Percentiles rank a stretch among this genome's conserved stretches.
These are phyloP conservation scores for Suillus cothurnatus DNA, from an alignment of 768 basidiomycete genomes.

Conservation along the genomic window DNA sequence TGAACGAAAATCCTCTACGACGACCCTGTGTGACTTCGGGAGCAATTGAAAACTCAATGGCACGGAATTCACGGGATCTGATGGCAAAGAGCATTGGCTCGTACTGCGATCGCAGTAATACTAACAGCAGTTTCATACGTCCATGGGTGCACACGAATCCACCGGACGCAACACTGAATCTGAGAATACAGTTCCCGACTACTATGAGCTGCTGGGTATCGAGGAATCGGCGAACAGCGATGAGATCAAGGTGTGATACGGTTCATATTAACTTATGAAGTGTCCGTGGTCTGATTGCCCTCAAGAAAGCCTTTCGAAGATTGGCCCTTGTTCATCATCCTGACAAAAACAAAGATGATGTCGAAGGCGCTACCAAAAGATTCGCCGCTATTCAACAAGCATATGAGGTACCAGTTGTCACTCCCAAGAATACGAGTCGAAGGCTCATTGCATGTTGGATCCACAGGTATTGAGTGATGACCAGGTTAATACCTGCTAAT, in stretches of 20 bases:
- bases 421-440: neutral
- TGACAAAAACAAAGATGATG: conserved; percentile 82
- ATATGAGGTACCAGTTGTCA: conserved; percentile 69
- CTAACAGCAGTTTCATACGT: neutral
- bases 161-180: conserved; percentile 38
- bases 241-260: conserved; percentile 75
- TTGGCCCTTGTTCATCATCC: conserved; percentile 86
- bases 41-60: neutral
- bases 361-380: conserved; percentile 83
- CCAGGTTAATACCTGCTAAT: conserved; percentile 59
- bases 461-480: conserved; percentile 88
- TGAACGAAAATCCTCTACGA: neutral
- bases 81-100: neutral
- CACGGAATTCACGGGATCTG: neutral
- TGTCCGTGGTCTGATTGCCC: conserved; percentile 13
- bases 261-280: neutral
- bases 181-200: conserved; percentile 51
- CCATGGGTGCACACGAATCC: conserved; percentile 76
- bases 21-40: neutral
- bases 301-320: conserved; percentile 78
- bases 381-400: conserved; percentile 93
- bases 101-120: neutral
- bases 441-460: neutral
- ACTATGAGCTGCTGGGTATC: conserved; percentile 81
- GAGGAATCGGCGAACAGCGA: conserved; percentile 81